Evolutionary conservation across 331 rosid species (phyloP), one percentile per base, ranked within the genome.

Genomic region (Dryas integrifolia): DNA sequence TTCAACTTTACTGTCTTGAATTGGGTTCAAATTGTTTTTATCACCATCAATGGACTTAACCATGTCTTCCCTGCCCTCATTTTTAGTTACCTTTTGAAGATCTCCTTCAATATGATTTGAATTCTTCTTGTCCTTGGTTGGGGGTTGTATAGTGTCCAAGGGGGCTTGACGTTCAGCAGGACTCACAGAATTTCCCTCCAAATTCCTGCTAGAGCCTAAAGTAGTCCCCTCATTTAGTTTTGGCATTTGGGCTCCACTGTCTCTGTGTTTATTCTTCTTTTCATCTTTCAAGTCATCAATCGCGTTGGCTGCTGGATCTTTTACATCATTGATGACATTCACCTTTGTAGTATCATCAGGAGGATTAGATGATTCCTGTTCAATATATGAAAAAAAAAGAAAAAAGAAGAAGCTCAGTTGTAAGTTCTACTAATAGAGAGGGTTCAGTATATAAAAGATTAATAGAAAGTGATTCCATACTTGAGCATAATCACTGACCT

Each of bases 281-380:
- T 76, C 72, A 26, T 70, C 61, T 74, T 70, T 68, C 44, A n/a
- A 61, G 46, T 46, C 56, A 41, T 38, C 51, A 13, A 38, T 6
- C 3, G 9, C 47, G 4, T 46, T 56, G 45, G 45, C n/a, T 61
- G 57, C 48, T 30, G 24, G 49, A 38, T 26, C 30, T 26, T 26
- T 26, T 26, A 26, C 30, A 26, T 26, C 30, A 26, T 26, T 26
- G 30, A 26, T 26, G 30, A 5, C 4, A 58, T 49, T 72, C 43
- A n/a, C 69, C 58, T 51, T 76, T 6, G n/a, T 51, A 9, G 44
- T 49, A 35, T 78, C 70, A 26, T 50, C 53, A 13, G 53, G 65
- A 21, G 46, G 75, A 78, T 61, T 59, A n/a, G 70, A 56, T 14
- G 51, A 15, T 14, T 82, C 90, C 97, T 83, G 72, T 59, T 74